Base-by-base conservation (phyloP, 305 asterid genomes). In the Petunia hybrid region DNA sequence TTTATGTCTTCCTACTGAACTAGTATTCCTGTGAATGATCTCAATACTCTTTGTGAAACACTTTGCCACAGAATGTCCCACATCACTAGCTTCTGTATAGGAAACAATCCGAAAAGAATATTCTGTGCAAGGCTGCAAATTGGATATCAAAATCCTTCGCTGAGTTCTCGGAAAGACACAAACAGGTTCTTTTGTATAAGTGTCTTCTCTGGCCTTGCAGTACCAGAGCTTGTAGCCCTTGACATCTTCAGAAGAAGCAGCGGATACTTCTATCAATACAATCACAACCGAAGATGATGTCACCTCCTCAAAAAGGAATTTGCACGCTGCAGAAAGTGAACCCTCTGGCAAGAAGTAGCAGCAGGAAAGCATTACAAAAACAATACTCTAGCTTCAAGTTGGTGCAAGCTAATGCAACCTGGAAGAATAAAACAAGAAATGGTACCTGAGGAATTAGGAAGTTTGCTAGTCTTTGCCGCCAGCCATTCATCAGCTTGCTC, bases 161-260 rank as follows among this genome's bases (percentile, higher is more conserved):
- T 90, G 94, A 76, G 90, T 85, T 83, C 93, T 91, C 42, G 97
- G 94, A 81, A 94, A 91, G 81, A 85, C 87, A 80, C 82, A 92
- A 68, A 84, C 86, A 46, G 98, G 98, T 79, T 93, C 98, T 83
- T 90, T 85, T 5, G 93, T 80, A 84, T 94, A 91, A 51, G 69
- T 82, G 83, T 91, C 97, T 81, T 92, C 95, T 81, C 93, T 88
- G 48, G 91, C 86, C 85, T 83, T 90, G 84, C 97, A 89, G 85
- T 91, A 92, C 98, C 98, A 94, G 77, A 94, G 95, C 85, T 91
- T 94, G 88, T 89, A 94, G 84, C 99, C 98, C 88, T 91, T 87
- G 81, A 92, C 86, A 73, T 87, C 92, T 65, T 82, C 83, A 35
- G 82, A 65, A 56, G 87, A 80, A 79, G 90, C 82, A 68, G 88